Evolutionary conservation across 2,329 filamentous ascomycete genomes (phyloP).

Genomic region (Colletotrichum phormii): DNA sequence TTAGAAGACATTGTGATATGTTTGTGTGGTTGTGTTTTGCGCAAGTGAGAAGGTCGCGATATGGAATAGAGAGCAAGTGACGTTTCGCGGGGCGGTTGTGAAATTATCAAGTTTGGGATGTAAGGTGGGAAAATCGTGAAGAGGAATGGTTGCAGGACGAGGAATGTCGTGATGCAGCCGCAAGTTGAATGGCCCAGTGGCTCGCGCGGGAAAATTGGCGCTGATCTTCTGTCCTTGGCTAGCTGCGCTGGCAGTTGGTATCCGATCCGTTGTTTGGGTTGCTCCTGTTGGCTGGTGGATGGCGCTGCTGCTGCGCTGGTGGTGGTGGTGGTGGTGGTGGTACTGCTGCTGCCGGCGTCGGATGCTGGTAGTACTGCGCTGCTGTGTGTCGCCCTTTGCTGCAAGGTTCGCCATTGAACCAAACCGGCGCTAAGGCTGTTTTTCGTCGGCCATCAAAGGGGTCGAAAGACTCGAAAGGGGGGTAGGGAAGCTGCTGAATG

Average conservation of each 20-base stretch:
- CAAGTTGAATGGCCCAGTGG: background rate
- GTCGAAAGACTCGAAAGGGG: background rate
- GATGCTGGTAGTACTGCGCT: background rate
- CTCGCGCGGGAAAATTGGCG: background rate
- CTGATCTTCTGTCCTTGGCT: constrained; percentile 8
- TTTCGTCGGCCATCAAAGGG: constrained; percentile 5
- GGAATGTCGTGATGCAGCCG: constrained; percentile 25
- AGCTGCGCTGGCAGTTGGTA: background rate
- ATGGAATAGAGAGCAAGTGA: background rate
- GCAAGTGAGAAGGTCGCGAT: background rate
- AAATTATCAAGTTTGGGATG: background rate
- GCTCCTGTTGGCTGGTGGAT: constrained; percentile 38
- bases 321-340: background rate
- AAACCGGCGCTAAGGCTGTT: constrained; percentile 28
- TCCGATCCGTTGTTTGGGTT: constrained; percentile 25
- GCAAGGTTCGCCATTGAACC: constrained; percentile 35
- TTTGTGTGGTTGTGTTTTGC: constrained; percentile 6
- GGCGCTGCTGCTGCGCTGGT: background rate
- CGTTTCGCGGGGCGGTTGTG: background rate
- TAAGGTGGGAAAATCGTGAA: background rate
- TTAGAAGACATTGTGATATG: constrained; percentile 60
- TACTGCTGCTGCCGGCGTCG: background rate
- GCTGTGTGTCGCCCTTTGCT: background rate
- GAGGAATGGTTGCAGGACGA: background rate
- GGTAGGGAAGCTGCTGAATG: constrained; percentile 18